Percentiles rank a stretch among this genome's conserved stretches.
Evolutionary conservation across 1,139 yeast species (phyloP).

Genomic region (Yarrowia galli): DNA sequence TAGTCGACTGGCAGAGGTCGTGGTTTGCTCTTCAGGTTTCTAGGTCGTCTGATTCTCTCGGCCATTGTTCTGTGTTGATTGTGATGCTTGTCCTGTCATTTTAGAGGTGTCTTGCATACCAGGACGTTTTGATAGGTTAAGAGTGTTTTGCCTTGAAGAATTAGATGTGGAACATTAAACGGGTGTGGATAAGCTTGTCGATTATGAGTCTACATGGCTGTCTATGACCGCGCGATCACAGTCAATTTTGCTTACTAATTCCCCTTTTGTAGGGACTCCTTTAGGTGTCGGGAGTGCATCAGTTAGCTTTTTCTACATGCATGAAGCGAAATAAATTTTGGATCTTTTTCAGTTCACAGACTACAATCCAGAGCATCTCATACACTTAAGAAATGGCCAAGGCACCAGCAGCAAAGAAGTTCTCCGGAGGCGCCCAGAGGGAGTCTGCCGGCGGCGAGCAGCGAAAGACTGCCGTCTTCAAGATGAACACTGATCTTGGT

Average conservation of each 20-base stretch:
- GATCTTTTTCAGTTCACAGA: conserved; percentile 22
- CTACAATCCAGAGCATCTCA: neutral
- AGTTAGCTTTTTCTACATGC: conserved; percentile 16
- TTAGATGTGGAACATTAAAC: too few relatives aligned
- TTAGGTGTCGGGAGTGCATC: too few relatives aligned
- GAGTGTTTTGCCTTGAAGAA: too few relatives aligned
- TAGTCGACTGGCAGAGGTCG: conserved; percentile 14
- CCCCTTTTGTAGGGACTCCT: too few relatives aligned
- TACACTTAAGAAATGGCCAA: conserved; percentile 43
- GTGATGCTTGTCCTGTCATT: neutral
- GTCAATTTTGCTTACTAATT: too few relatives aligned
- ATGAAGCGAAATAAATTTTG: conserved; percentile 32
- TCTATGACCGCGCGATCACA: too few relatives aligned
- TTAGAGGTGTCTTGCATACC: conserved; percentile 1
- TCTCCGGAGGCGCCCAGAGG: conserved; percentile 38
- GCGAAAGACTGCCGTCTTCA: conserved; percentile 70
- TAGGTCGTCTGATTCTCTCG: conserved; percentile 17
- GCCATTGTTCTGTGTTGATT: conserved; percentile 1
- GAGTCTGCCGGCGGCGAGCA: conserved; percentile 38
- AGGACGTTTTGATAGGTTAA: neutral
- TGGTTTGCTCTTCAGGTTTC: conserved; percentile 14
- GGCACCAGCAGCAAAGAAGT: conserved; percentile 42
- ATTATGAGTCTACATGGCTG: too few relatives aligned
- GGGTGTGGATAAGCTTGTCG: too few relatives aligned
- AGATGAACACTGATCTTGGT: conserved; percentile 94